A percentile compares a stretch with the other conserved stretches of the same genome.
These are phyloP conservation scores for Myxozyma lipomycoides DNA, from an alignment of 805 yeast genomes.

Conservation along the genomic window DNA sequence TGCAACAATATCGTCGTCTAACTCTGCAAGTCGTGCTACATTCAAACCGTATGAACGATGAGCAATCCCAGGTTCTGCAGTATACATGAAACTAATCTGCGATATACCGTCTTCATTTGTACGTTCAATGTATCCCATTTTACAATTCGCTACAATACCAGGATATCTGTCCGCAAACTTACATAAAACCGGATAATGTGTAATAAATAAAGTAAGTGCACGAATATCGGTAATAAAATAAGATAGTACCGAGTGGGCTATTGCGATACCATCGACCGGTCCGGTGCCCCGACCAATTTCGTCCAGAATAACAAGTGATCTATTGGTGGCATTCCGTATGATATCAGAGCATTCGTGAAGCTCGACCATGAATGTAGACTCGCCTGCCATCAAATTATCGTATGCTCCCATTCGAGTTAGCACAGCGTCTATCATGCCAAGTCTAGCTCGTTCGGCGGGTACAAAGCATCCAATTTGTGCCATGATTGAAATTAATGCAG, in stretches of 20 bases:
- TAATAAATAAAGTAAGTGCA: constrained; percentile 70
- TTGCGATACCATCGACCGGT: constrained; percentile 73
- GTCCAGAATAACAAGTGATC: constrained; percentile 62
- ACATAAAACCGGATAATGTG: constrained; percentile 73
- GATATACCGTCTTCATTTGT: constrained; percentile 37
- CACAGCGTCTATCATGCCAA: constrained; percentile 64
- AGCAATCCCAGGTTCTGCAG: constrained; percentile 48
- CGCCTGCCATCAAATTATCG: constrained; percentile 69
- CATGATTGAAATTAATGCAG: constrained; percentile 67
- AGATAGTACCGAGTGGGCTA: constrained; percentile 68
- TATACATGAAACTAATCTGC: constrained; percentile 52
- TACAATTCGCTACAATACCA: constrained; percentile 52
- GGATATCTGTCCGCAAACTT: constrained; percentile 45
- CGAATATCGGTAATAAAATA: constrained; percentile 46
- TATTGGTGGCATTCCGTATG: constrained; percentile 46
- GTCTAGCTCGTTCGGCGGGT: constrained; percentile 57
- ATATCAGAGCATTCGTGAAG: constrained; percentile 63
- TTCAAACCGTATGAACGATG: constrained; percentile 76
- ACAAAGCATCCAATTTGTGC: constrained; percentile 74
- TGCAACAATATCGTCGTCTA: constrained; percentile 34
- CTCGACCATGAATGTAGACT: constrained; percentile 81
- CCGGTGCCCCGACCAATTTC: constrained; percentile 77
- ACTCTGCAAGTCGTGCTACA: constrained; percentile 72
- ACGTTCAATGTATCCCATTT: constrained; percentile 54
- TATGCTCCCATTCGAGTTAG: constrained; percentile 69